Evolutionary conservation across 257 asterid genomes (phyloP).

Genomic region (Przewalskia tangutica): DNA sequence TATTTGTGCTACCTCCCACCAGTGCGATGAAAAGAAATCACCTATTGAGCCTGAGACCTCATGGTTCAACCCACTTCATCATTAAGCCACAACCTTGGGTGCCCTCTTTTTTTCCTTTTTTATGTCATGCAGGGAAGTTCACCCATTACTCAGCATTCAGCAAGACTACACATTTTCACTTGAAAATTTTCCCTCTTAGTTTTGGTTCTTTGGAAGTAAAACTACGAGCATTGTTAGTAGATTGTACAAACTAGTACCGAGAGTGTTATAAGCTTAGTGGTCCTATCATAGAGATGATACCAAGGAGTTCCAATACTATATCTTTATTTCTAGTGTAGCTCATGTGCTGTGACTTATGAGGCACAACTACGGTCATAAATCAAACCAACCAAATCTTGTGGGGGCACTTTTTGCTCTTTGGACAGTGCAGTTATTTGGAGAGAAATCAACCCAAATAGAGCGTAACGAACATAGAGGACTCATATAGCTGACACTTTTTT

Average conservation of each 20-base stretch:
- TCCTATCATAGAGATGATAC: neutral
- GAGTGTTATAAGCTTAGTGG: neutral
- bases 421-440: neutral
- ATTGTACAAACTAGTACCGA: neutral
- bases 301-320: neutral
- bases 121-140: neutral
- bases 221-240: neutral
- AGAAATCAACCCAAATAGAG: neutral
- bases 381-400: neutral
- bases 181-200: neutral
- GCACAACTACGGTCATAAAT: neutral
- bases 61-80: too few species aligned
- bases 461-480: neutral
- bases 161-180: neutral
- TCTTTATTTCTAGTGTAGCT: neutral
- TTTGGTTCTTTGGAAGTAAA: neutral
- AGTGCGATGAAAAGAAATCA: too few species aligned
- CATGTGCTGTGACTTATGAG: neutral
- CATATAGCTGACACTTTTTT: neutral
- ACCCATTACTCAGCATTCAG: neutral
- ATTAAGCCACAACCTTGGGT: too few species aligned
- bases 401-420: neutral
- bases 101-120: neutral
- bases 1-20: too few species aligned
- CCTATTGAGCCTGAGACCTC: too few species aligned